Conservation (phyloP, 2,329 filamentous ascomycete genomes). For the Myriosclerotinia scirpicola region DNA sequence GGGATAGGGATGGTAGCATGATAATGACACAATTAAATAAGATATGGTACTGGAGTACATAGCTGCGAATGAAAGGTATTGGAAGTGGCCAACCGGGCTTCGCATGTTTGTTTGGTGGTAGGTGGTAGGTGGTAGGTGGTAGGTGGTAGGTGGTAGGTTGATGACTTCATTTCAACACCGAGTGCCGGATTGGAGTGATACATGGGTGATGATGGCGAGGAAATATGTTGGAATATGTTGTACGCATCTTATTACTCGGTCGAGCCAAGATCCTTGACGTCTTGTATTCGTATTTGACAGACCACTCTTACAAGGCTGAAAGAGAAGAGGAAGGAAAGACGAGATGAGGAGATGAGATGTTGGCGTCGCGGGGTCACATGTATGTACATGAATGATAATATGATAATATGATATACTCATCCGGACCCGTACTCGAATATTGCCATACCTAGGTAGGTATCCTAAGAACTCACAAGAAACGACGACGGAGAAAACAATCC, state of each 20-base stretch:
- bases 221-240: conserved; percentile 1
- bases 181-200: conserved; percentile 13
- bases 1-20: no score
- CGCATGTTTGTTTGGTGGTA: no score
- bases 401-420: not conserved
- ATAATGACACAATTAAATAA: no score
- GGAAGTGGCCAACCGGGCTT: no score
- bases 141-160: not conserved
- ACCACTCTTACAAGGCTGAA: not conserved
- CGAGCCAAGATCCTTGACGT: conserved; percentile 12
- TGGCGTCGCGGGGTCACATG: not conserved
- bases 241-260: conserved; percentile 4
- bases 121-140: no score
- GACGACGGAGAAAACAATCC: not conserved
- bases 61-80: no score
- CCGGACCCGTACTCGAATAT: not conserved
- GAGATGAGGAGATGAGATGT: not conserved
- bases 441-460: no score
- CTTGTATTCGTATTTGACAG: conserved; percentile 5
- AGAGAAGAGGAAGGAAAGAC: not conserved
- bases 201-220: not conserved
- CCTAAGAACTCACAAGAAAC: no score
- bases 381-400: not conserved
- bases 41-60: no score
- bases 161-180: not conserved